phyloP scores from a whole-genome alignment of 2,329 filamentous ascomycete species.

The Penicillium sp. region DNA sequence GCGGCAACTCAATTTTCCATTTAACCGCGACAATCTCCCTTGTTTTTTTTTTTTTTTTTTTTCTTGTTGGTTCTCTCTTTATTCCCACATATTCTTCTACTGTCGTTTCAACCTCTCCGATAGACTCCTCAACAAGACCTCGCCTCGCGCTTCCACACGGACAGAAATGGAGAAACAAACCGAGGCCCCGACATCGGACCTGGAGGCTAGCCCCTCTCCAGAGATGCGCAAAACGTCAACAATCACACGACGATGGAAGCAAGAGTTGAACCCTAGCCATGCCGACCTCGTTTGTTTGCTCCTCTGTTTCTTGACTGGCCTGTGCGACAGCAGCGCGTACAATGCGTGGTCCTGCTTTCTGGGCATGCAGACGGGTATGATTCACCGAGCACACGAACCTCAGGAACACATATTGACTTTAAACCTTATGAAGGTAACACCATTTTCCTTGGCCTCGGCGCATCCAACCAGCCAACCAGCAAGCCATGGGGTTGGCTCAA shows the following conservation, averaged over 20 bases:
- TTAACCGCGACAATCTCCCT: neutral
- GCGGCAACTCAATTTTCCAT: neutral
- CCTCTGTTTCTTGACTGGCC: conserved; percentile 42
- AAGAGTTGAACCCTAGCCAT: conserved; percentile 31
- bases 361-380: conserved; percentile 49
- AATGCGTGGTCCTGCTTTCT: conserved; percentile 50
- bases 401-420: neutral
- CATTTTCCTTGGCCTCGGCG: conserved; percentile 48
- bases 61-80: neutral
- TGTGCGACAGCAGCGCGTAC: conserved; percentile 48
- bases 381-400: neutral
- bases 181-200: conserved; percentile 13
- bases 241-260: conserved; percentile 29
- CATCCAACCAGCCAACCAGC: conserved; percentile 39
- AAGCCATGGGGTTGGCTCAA: conserved; percentile 48
- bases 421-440: conserved; percentile 41
- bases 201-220: conserved; percentile 19
- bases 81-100: neutral
- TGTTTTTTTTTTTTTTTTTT: no score
- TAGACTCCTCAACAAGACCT: neutral
- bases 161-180: conserved; percentile 21
- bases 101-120: neutral
- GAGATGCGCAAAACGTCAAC: conserved; percentile 8
- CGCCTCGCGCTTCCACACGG: neutral
- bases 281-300: conserved; percentile 43